A percentile compares a stretch with the other conserved stretches of the same genome.
Conservation (phyloP, 768 basidiomycete species). For the Amylocystis lapponica region DNA sequence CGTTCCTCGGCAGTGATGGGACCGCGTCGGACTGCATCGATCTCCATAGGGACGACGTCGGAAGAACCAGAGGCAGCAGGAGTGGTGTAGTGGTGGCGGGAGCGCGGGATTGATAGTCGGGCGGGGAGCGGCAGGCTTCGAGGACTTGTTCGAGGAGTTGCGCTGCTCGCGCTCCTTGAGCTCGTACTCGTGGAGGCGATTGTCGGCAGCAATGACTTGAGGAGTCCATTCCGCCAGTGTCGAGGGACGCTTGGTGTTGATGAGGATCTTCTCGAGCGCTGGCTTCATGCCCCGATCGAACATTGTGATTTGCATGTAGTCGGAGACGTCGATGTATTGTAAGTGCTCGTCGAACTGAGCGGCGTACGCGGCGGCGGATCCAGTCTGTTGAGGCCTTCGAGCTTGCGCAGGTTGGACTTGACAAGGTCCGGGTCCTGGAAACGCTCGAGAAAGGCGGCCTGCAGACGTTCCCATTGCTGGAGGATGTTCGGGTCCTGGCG, state of each 20-base stretch:
- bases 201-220: slow-evolving; percentile 5
- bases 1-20: slow-evolving; percentile 25
- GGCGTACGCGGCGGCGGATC: slow-evolving; percentile 24
- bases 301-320: slow-evolving; percentile 27
- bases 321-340: slow-evolving; percentile 23
- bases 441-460: not conserved
- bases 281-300: slow-evolving; percentile 28
- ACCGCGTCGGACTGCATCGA: slow-evolving; percentile 17
- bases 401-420: slow-evolving; percentile 18
- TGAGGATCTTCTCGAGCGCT: slow-evolving; percentile 16
- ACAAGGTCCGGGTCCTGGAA: slow-evolving; percentile 6
- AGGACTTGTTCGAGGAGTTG: not conserved
- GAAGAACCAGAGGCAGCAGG: too few species aligned
- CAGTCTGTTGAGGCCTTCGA: slow-evolving; percentile 28
- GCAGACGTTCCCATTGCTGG: not conserved
- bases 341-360: slow-evolving; percentile 23
- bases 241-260: slow-evolving; percentile 2
- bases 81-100: too few species aligned
- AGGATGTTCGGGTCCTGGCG: slow-evolving; percentile 1
- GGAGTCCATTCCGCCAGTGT: slow-evolving; percentile 4
- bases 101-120: not conserved
- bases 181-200: slow-evolving; percentile 5
- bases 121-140: not conserved
- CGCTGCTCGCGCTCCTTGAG: slow-evolving; percentile 1
- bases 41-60: slow-evolving; percentile 12